Conservation (phyloP, 306 rosid genomes). For the Castanospermum australe region DNA sequence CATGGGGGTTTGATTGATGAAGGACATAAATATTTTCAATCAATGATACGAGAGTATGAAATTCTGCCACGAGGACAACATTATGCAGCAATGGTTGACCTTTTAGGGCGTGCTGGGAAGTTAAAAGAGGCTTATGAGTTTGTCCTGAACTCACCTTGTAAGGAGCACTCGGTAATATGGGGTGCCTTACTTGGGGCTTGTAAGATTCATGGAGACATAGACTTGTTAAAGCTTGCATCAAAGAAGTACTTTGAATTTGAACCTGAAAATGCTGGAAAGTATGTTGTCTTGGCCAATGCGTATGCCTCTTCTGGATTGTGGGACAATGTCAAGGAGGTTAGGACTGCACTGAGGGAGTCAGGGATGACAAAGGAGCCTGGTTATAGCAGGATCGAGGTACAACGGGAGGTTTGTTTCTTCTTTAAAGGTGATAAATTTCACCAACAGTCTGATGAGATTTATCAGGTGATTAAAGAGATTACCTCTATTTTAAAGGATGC, state of each 20-base stretch:
- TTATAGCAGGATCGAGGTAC: constrained; percentile 76
- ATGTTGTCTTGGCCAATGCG: constrained; percentile 68
- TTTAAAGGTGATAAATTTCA: constrained; percentile 57
- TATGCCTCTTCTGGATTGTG: constrained; percentile 72
- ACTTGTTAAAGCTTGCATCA: constrained; percentile 63
- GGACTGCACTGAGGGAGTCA: constrained; percentile 55
- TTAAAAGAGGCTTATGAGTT: constrained; percentile 63
- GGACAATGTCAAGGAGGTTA: constrained; percentile 62
- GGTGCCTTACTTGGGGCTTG: constrained; percentile 78
- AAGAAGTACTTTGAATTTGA: constrained; percentile 60
- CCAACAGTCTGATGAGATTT: constrained; percentile 49
- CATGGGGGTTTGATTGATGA: constrained; percentile 69
- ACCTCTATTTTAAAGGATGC: constrained; percentile 50
- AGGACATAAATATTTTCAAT: constrained; percentile 62
- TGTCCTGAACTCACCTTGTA: constrained; percentile 57
- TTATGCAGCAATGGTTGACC: constrained; percentile 73
- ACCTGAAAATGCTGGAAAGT: constrained; percentile 54
- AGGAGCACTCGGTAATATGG: constrained; percentile 68
- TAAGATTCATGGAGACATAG: constrained; percentile 64
- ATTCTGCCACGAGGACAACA: constrained; percentile 70
- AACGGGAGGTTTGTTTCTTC: constrained; percentile 50
- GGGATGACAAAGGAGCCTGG: constrained; percentile 77
- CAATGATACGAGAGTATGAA: constrained; percentile 63
- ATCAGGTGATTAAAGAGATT: constrained; percentile 47
- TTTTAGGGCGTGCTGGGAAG: constrained; percentile 67